Conservation (phyloP, 371 early-diverging fungal genomes). For the Zopfochytrium polystomum region DNA sequence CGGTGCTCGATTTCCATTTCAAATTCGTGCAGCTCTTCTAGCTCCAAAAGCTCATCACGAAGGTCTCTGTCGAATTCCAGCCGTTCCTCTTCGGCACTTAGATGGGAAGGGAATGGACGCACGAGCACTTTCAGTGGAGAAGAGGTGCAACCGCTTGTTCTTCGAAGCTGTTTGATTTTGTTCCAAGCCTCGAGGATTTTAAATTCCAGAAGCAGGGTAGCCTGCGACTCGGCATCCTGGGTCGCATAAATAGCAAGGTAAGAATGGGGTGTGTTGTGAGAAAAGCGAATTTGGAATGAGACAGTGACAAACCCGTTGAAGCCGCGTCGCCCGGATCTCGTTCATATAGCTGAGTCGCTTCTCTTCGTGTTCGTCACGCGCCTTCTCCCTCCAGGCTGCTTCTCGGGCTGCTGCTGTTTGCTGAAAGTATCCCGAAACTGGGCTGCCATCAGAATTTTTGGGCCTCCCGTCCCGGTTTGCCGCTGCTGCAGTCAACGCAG, state of each 20-base stretch:
- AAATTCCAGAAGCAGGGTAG: slow-evolving; percentile 43
- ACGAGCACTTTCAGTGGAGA: slow-evolving; percentile 26
- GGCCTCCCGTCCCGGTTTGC: too few species aligned
- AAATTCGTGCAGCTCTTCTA: slow-evolving; percentile 29
- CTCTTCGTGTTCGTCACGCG: slow-evolving; percentile 6
- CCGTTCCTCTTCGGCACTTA: slow-evolving; percentile 21
- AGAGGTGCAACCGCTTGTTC: slow-evolving; percentile 15
- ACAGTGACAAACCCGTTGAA: slow-evolving; percentile 26
- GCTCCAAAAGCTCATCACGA: slow-evolving; percentile 30
- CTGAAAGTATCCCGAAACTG: slow-evolving; percentile 17
- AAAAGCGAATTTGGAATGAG: neutral
- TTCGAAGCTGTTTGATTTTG: slow-evolving; percentile 31
- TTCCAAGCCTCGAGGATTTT: slow-evolving; percentile 47
- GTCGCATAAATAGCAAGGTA: too few species aligned
- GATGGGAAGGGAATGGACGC: slow-evolving; percentile 8
- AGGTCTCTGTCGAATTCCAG: slow-evolving; percentile 24
- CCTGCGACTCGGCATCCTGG: slow-evolving; percentile 45
- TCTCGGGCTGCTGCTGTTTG: slow-evolving; percentile 9
- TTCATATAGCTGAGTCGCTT: slow-evolving; percentile 18
- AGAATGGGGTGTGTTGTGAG: too few species aligned
- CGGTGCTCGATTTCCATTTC: slow-evolving; percentile 12
- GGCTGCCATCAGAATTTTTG: too few species aligned
- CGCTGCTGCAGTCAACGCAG: too few species aligned
- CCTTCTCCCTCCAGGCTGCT: slow-evolving; percentile 12
- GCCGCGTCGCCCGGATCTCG: slow-evolving; percentile 31